Conservation (phyloP, 2,329 filamentous ascomycete species). For the Scorias spongiosa region DNA sequence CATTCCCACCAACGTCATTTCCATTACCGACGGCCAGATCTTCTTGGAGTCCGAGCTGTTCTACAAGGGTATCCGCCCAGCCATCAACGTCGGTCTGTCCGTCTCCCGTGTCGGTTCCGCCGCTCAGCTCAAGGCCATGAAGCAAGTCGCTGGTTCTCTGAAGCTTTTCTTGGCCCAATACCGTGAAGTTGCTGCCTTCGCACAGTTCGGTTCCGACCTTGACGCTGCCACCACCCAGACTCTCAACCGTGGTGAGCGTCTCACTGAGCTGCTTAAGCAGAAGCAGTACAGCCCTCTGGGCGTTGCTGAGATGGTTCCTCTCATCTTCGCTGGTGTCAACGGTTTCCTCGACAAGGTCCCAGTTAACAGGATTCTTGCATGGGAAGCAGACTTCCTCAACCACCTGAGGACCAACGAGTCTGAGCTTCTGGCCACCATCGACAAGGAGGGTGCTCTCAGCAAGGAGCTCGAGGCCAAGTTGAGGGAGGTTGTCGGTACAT, state of each 20-base stretch:
- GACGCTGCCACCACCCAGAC: constrained; percentile 99
- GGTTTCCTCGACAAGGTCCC: constrained; percentile 81
- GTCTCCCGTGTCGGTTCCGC: constrained; percentile 99
- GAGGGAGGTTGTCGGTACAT: constrained; percentile 58
- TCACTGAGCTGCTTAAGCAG: constrained; percentile 98
- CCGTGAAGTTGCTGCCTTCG: constrained; percentile 99
- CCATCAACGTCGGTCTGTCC: constrained; percentile 99
- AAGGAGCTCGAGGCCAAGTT: constrained; percentile 81
- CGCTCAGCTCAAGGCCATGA: constrained; percentile 99
- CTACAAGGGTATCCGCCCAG: constrained; percentile 99
- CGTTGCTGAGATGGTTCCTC: constrained; percentile 98
- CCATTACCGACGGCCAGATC: constrained; percentile 98
- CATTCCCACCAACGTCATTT: constrained; percentile 99
- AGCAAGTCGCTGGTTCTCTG: constrained; percentile 98
- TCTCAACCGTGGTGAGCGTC: constrained; percentile 92
- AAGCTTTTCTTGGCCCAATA: constrained; percentile 99
- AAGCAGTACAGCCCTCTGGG: constrained; percentile 99
- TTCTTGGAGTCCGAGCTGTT: constrained; percentile 98
- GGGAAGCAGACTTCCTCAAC: constrained; percentile 87
- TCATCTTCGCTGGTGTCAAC: constrained; percentile 99
- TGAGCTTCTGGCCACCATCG: constrained; percentile 70
- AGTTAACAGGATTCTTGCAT: constrained; percentile 78
- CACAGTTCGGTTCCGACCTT: constrained; percentile 99
- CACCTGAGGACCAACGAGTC: constrained; percentile 85
- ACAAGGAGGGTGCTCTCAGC: constrained; percentile 90